Evolutionary conservation across 495 filamentous ascomycete genomes (phyloP).

Genomic region (Pseudomonodictys pantanalensis): DNA sequence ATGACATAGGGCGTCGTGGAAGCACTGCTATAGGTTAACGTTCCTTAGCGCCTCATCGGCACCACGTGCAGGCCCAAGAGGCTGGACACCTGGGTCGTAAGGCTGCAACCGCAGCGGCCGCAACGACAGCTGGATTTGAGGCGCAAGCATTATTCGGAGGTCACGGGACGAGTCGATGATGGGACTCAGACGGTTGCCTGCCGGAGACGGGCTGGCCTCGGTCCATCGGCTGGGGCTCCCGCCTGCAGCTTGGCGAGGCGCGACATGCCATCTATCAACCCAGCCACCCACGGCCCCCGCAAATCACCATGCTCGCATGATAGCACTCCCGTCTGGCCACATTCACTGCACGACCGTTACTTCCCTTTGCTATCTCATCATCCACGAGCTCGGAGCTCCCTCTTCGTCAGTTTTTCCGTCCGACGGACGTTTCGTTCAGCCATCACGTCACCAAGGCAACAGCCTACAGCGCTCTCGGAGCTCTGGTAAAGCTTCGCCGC

Average conservation of each 20-base stretch:
- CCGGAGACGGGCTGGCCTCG: constrained; percentile 6
- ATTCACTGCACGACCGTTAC: neutral
- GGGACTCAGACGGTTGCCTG: neutral
- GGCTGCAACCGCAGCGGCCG: too few relatives aligned
- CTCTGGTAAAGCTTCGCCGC: constrained; percentile 11
- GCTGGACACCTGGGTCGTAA: neutral
- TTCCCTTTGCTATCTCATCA: neutral
- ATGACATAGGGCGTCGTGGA: neutral
- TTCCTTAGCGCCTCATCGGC: neutral
- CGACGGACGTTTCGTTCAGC: neutral
- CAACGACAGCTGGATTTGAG: too few relatives aligned
- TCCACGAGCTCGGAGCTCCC: neutral
- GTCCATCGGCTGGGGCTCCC: neutral
- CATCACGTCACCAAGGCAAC: neutral
- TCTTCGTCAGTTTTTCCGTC: neutral
- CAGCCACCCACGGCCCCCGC: constrained; percentile 15
- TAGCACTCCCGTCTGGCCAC: constrained; percentile 5
- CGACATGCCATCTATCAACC: neutral
- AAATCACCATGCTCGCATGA: constrained; percentile 9
- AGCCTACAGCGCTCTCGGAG: neutral
- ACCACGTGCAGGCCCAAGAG: neutral
- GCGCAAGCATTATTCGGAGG: too few relatives aligned
- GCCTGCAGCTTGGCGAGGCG: constrained; percentile 6
- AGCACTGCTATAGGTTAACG: neutral
- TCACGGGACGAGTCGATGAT: too few relatives aligned